Conservation (phyloP, 495 filamentous ascomycete genomes). For the Xylaria flabelliformis region DNA sequence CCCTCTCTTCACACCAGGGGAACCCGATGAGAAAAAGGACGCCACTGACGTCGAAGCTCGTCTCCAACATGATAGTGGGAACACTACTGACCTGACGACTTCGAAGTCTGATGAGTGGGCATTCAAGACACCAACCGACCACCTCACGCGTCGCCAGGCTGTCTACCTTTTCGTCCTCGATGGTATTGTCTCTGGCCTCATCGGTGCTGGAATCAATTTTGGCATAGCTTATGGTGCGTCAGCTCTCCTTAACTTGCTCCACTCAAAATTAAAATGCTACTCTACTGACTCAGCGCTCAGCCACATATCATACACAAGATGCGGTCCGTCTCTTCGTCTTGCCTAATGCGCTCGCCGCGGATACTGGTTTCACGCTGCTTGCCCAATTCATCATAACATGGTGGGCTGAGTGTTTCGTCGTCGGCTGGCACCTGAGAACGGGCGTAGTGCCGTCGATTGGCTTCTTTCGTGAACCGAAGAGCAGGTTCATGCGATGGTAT, state of each 20-base stretch:
- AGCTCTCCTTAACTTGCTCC: background rate
- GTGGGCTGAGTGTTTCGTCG: constrained; percentile 37
- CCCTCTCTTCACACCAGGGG: constrained; percentile 9
- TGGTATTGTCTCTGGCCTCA: background rate
- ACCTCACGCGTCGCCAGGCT: constrained; percentile 4
- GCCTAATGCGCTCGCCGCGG: constrained; percentile 42
- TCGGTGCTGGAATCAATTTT: constrained; percentile 2
- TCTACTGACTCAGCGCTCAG: constrained; percentile 18
- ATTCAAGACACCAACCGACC: background rate
- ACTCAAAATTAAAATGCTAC: background rate
- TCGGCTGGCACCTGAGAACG: constrained; percentile 36
- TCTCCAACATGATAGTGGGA: background rate
- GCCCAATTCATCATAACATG: constrained; percentile 45
- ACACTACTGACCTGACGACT: background rate
- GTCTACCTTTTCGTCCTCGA: constrained; percentile 11
- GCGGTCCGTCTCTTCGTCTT: constrained; percentile 41
- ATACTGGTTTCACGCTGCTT: constrained; percentile 43
- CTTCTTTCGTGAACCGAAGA: constrained; percentile 32
- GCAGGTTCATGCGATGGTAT: constrained; percentile 35
- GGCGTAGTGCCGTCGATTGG: constrained; percentile 39
- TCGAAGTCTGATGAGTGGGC: background rate
- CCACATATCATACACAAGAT: constrained; percentile 39
- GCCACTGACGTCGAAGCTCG: background rate
- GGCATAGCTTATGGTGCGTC: constrained; percentile 16
- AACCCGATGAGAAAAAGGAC: constrained; percentile 3